A percentile compares a stretch with the other conserved stretches of the same genome.
Evolutionary conservation across 371 early-diverging fungal species (phyloP).

Genomic region (Actinomortierella ambigua): DNA sequence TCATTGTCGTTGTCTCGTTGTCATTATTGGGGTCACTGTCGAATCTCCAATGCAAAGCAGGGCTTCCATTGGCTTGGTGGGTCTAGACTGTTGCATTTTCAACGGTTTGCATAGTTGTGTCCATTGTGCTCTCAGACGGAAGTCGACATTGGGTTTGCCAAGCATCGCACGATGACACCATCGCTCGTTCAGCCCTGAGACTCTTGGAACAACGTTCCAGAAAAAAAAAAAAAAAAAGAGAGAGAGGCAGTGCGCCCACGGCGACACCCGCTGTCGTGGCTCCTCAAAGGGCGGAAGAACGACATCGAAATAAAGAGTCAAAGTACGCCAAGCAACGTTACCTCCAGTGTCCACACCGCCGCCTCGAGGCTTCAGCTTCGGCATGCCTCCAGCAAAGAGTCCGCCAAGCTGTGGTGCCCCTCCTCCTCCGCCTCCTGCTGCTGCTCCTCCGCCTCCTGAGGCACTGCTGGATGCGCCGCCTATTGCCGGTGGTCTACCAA

Average conservation of each 20-base stretch:
- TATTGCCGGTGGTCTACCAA: slow-evolving; percentile 29
- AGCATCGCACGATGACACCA: not conserved
- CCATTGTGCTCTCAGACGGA: too few relatives aligned
- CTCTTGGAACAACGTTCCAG: slow-evolving; percentile 7
- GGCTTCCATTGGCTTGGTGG: too few relatives aligned
- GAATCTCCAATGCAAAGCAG: too few relatives aligned
- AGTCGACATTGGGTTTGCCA: not conserved
- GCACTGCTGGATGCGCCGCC: slow-evolving; percentile 6
- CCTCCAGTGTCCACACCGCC: slow-evolving; percentile 49
- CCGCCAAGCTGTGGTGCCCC: slow-evolving; percentile 55
- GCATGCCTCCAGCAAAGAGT: slow-evolving; percentile 71
- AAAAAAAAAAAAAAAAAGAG: slow-evolving; percentile 11
- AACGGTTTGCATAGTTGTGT: not conserved
- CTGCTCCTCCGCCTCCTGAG: slow-evolving; percentile 5
- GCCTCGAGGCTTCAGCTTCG: slow-evolving; percentile 58
- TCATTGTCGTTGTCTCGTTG: too few relatives aligned
- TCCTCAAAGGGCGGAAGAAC: not conserved
- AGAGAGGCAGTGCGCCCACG: slow-evolving; percentile 5
- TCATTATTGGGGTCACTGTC: too few relatives aligned
- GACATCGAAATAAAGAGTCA: not conserved
- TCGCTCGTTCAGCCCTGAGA: not conserved
- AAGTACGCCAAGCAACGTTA: slow-evolving; percentile 5
- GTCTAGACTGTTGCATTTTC: not conserved
- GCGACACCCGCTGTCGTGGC: not conserved
- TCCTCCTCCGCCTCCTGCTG: slow-evolving; percentile 2